Conservation (phyloP, 441 rosid species). For the Lepidium campestre region DNA sequence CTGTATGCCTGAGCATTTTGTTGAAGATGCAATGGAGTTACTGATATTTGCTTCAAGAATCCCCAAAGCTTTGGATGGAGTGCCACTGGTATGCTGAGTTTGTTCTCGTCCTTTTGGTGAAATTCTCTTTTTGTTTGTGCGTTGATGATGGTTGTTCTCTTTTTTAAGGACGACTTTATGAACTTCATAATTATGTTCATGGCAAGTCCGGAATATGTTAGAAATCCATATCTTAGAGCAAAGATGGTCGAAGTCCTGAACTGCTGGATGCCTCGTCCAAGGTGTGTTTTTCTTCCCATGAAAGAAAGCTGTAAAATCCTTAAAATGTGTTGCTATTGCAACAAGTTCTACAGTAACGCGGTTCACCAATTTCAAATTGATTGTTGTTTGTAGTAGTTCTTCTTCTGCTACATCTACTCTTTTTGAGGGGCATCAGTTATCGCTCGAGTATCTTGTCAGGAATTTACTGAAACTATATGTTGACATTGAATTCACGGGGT, state of each 20-base stretch:
- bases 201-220: constrained; percentile 82
- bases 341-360: neutral
- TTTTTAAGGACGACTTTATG: constrained; percentile 93
- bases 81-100: constrained; percentile 53
- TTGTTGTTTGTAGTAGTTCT: constrained; percentile 63
- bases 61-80: constrained; percentile 85
- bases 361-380: neutral
- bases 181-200: constrained; percentile 98
- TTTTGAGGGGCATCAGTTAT: constrained; percentile 90
- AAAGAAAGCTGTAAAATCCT: neutral
- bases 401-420: constrained; percentile 65
- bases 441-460: constrained; percentile 93
- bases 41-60: constrained; percentile 89
- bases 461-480: constrained; percentile 96
- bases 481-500: constrained; percentile 98
- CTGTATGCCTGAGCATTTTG: constrained; percentile 98
- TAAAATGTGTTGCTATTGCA: constrained; percentile 9
- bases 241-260: constrained; percentile 99
- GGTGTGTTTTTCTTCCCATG: constrained; percentile 50
- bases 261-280: constrained; percentile 96
- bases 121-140: neutral
- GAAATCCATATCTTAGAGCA: constrained; percentile 95
- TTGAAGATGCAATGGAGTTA: constrained; percentile 97
- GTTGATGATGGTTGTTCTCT: constrained; percentile 10
- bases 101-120: neutral